These are phyloP conservation scores for Nevesoporus exiguus DNA, from an alignment of 768 basidiomycete genomes.

Conservation along the genomic window DNA sequence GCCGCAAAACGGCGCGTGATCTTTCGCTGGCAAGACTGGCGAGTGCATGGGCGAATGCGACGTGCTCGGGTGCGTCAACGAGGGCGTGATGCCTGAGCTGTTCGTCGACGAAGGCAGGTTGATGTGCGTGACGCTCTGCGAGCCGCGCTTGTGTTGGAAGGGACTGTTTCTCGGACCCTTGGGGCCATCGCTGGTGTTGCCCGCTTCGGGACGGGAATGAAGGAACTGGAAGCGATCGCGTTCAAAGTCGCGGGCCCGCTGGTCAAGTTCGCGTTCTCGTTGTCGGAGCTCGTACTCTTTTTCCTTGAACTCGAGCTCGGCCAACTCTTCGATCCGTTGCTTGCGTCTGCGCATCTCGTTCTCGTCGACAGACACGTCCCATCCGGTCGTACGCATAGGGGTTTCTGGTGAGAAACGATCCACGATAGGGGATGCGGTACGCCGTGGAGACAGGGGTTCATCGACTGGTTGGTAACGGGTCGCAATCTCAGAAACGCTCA, in stretches of 20 bases:
- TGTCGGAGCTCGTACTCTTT: slow-evolving; percentile 52
- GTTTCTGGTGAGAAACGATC: slow-evolving; percentile 29
- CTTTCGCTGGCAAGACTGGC: slow-evolving; percentile 26
- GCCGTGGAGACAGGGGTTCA: slow-evolving; percentile 41
- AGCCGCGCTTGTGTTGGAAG: slow-evolving; percentile 29
- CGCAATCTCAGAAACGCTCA: slow-evolving; percentile 63
- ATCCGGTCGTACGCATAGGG: slow-evolving; percentile 11
- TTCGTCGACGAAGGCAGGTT: slow-evolving; percentile 16
- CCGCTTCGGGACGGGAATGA: slow-evolving; percentile 31
- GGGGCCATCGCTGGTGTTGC: slow-evolving; percentile 29
- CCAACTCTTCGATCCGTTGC: slow-evolving; percentile 47
- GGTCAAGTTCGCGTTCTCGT: slow-evolving; percentile 52
- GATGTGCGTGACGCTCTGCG: slow-evolving; percentile 30
- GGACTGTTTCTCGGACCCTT: slow-evolving; percentile 25
- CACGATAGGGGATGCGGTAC: slow-evolving; percentile 34
- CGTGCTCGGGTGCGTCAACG: slow-evolving; percentile 15
- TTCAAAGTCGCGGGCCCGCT: slow-evolving; percentile 55
- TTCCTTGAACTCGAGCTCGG: slow-evolving; percentile 51
- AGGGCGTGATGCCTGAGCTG: neutral
- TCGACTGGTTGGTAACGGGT: slow-evolving; percentile 54
- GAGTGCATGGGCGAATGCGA: slow-evolving; percentile 31
- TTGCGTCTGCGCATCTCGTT: slow-evolving; percentile 32
- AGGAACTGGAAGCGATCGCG: slow-evolving; percentile 45
- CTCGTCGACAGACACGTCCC: slow-evolving; percentile 20
- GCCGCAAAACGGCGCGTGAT: slow-evolving; percentile 63